Evolutionary conservation across 164 flowering plant species (phyloP), one percentile per base, ranked within the genome.

Genomic region (Stephania cephalantha): DNA sequence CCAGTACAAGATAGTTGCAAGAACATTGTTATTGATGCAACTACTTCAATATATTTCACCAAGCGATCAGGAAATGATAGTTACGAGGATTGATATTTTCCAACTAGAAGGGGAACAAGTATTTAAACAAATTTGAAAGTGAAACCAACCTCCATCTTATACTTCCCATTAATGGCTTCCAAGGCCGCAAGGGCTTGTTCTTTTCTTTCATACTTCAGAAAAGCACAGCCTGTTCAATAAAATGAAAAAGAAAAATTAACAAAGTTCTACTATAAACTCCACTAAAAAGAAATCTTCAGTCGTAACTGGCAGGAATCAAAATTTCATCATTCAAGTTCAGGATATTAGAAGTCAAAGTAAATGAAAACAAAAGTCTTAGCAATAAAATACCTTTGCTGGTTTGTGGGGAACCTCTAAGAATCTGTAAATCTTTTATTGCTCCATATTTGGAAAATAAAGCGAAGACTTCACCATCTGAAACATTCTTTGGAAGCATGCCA

Each of bases 401-500:
- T 79, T 92, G 98, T 77, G 90, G 97, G 78, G 97, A 89, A 78
- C 99, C 98, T 84, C 97, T 88, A 70, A 95, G 80, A 81, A 95
- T 88, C 79, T 93, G 99, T 79, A 96, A 74, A 77, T 96, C 98
- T 80, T 87, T 94, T 63, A 96, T 88, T 45, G 83, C 87, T 76
- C 99, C 99, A 83, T 92, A 88, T 46, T 83, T 81, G 52, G 98
- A 90, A 79, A 96, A 96, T 76, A 96, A 73, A 64, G 82, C 81
- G 69, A 89, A 88, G 72, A 96, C 89, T 79, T 96, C 99, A 74
- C 83, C 82, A 74, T 96, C 98, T 44, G 94, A 83, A 20, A 94
- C 94, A 81, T 88, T 96, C 89, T 94, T 94, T 66, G 98, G 99
- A 76, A 96, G 95, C 99, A 96, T 96, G 53, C 99, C 99, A 75